A percentile compares a stretch with the other conserved stretches of the same genome.
phyloP scores from a whole-genome alignment of 2,329 filamentous ascomycete species.

The Mycosphaerella sp. region DNA sequence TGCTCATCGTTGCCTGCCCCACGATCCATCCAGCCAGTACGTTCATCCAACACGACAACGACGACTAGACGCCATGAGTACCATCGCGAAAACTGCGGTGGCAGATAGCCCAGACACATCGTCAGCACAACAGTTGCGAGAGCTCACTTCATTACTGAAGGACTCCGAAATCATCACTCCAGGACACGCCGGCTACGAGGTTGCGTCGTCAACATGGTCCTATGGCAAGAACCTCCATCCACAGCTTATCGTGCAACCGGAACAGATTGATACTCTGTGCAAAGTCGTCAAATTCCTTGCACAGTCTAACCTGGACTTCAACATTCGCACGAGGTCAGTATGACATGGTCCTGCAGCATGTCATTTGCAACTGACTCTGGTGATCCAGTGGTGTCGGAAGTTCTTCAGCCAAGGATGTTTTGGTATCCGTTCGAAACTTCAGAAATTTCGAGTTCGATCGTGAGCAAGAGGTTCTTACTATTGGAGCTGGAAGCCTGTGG shows the following conservation, averaged over 20 bases:
- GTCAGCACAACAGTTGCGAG: neutral
- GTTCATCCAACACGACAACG: neutral
- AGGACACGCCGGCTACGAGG: neutral
- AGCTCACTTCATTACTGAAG: neutral
- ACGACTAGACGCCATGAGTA: neutral
- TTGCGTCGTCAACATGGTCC: conserved; percentile 1
- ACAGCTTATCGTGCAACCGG: neutral
- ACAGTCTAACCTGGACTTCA: neutral
- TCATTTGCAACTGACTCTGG: neutral
- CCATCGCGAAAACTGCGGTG: neutral
- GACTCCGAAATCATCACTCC: conserved; percentile 1
- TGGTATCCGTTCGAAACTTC: conserved; percentile 1
- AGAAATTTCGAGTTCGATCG: conserved; percentile 1
- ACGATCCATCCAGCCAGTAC: neutral
- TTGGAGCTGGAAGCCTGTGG: conserved; percentile 3
- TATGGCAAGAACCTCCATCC: neutral
- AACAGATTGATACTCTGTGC: neutral
- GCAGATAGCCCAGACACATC: neutral
- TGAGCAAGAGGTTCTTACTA: neutral
- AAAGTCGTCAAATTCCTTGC: conserved; percentile 1
- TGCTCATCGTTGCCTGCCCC: neutral
- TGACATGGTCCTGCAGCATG: neutral
- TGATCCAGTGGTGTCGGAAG: neutral
- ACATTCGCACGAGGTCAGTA: neutral
- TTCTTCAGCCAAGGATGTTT: conserved; percentile 3